Evolutionary conservation across 495 filamentous ascomycete genomes (phyloP).

Genomic region (Penicillium ucsense): DNA sequence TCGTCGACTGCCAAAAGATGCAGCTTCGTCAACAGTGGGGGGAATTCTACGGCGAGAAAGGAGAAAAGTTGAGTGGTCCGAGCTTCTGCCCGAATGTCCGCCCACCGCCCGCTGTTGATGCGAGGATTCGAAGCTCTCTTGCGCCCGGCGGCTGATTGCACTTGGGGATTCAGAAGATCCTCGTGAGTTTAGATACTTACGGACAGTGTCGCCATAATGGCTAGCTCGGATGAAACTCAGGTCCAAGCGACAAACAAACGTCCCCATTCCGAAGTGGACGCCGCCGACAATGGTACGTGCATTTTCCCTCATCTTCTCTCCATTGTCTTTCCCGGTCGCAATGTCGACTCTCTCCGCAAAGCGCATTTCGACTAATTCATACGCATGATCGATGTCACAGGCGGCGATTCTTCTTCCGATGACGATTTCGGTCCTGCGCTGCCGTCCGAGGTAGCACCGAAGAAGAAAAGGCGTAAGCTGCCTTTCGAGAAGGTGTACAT

Average conservation of each 20-base stretch:
- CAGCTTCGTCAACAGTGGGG: constrained; percentile 23
- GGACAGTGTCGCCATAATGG: constrained; percentile 15
- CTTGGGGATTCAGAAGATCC: too few species aligned
- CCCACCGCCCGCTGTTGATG: constrained; percentile 21
- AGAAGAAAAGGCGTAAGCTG: constrained; percentile 85
- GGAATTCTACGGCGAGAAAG: constrained; percentile 12
- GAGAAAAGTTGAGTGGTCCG: constrained; percentile 37
- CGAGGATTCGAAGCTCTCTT: constrained; percentile 1
- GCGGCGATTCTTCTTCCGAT: constrained; percentile 63
- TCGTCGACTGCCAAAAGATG: constrained; percentile 11
- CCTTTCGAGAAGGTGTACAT: constrained; percentile 93
- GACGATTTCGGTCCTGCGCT: constrained; percentile 92
- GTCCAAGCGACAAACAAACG: constrained; percentile 20
- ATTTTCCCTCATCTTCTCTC: not conserved
- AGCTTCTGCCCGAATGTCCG: constrained; percentile 21
- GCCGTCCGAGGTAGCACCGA: constrained; percentile 61
- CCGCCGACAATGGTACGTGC: constrained; percentile 24
- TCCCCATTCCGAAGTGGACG: constrained; percentile 30
- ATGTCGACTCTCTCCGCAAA: too few species aligned
- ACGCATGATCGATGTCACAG: constrained; percentile 5
- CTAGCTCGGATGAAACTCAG: constrained; percentile 16
- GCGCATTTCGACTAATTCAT: too few species aligned
- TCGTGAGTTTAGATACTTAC: not conserved
- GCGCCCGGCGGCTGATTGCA: too few species aligned
- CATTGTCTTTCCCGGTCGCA: too few species aligned